Evolutionary conservation across 2,329 filamentous ascomycete species (phyloP), one percentile per base, ranked within the genome.

Genomic region (Scopulariopsis brevicaulis): DNA sequence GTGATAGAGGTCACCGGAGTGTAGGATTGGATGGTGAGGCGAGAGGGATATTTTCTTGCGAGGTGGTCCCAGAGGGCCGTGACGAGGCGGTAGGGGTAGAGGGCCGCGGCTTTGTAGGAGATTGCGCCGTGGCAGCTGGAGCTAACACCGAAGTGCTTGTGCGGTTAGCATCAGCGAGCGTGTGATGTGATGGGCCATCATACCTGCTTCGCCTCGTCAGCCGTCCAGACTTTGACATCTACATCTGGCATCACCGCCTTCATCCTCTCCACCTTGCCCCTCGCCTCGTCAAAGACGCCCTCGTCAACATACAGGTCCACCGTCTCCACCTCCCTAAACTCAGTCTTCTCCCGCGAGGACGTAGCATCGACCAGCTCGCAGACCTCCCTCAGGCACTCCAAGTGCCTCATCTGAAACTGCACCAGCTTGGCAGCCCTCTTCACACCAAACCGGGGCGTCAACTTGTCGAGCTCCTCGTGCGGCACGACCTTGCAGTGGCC

Each of bases 61-160:
- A 81, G 65, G 34, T 70, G 65, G 37, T 71, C 67, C 73, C 77
- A 78, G 10, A 78, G 63, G 3, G 69, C 67, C 4, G 74, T 75
- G 7, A 81, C 71, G 11, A 82, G 71, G 14, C 76, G 69, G 58
- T 76, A 81, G 1, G 79, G 76, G 72, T 74, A 80, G 2, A 81
- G 66, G 12, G 77, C 76, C 2, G 77, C 78, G 11, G 77, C 77
- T 1, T 64, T 61, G 53, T 77, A 79, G 1, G 70, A 71, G 4
- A 78, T 62, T 4, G 72, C 77, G 0, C 77, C 76, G 1, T 66
- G 65, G 15, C 76, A 65, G 35, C 66, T 63, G 0, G 64, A 59
- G 35, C 70, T 72, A 7, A 66, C 64, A 1, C 67, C 66, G 62
- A 77, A 77, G 66, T 68, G 60, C 63, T 69, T 54, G 35, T 51